These are phyloP conservation scores for Crucibulum laeve DNA, from an alignment of 768 basidiomycete genomes.

Conservation along the genomic window DNA sequence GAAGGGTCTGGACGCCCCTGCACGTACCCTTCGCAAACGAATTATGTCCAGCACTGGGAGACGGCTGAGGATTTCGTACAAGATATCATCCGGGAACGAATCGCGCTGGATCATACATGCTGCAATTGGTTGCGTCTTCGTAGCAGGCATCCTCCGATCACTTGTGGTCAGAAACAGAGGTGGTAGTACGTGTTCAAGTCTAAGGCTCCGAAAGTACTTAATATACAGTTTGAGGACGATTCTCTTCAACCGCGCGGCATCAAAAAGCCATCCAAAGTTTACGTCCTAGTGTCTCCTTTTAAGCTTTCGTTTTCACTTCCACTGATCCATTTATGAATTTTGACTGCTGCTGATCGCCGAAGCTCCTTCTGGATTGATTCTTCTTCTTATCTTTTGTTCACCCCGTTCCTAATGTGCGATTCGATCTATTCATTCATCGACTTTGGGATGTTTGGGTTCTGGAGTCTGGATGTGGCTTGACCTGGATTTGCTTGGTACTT, in stretches of 20 bases:
- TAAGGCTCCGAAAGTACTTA: too few species aligned
- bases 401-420: too few species aligned
- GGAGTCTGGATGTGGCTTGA: too few species aligned
- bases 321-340: not conserved
- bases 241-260: not conserved
- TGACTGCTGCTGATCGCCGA: not conserved
- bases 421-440: too few species aligned
- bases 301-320: not conserved
- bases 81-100: constrained; percentile 7
- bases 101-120: not conserved
- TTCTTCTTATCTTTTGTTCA: not conserved
- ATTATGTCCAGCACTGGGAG: constrained; percentile 12
- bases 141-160: too few species aligned
- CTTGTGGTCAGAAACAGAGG: too few species aligned
- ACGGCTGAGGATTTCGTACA: constrained; percentile 16
- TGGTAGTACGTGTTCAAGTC: too few species aligned
- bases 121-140: too few species aligned
- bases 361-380: not conserved
- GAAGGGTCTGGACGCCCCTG: not conserved
- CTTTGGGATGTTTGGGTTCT: too few species aligned
- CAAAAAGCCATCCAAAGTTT: not conserved
- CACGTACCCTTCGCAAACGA: constrained; percentile 14
- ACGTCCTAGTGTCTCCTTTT: not conserved
- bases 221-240: too few species aligned
- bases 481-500: too few species aligned